phyloP scores from a whole-genome alignment of 2,329 filamentous ascomycete species.

The Drechslera avenae region DNA sequence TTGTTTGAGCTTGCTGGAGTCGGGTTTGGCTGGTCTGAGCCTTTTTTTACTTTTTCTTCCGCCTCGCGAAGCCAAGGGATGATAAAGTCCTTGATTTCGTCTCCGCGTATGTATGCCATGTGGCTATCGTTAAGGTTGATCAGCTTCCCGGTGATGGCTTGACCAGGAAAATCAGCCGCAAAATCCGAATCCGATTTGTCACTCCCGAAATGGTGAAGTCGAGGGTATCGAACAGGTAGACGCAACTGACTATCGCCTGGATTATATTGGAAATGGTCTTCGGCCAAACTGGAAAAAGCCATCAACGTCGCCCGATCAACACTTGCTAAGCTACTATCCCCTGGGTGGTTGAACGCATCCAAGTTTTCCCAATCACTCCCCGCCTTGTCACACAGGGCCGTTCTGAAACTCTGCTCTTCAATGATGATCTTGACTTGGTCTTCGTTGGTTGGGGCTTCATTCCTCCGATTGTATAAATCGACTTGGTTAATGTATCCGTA shows the following conservation, averaged over 20 bases:
- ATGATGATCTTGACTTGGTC: conserved; percentile 10
- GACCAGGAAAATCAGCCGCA: neutral
- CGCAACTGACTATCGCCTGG: conserved; percentile 6
- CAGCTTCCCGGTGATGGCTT: neutral
- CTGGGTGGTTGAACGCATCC: neutral
- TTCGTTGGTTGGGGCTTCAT: neutral
- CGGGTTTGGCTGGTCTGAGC: neutral
- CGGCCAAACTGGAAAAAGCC: conserved; percentile 15
- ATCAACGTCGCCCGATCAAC: conserved; percentile 19
- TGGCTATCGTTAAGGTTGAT: neutral
- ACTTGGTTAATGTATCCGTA: conserved; percentile 10
- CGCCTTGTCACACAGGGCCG: neutral
- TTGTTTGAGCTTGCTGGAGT: neutral
- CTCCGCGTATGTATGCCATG: conserved; percentile 15
- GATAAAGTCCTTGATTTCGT: conserved; percentile 16
- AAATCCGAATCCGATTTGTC: neutral
- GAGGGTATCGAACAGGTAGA: conserved; percentile 19
- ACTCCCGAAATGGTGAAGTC: too few species aligned
- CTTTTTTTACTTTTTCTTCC: neutral
- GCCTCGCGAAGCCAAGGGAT: conserved; percentile 23
- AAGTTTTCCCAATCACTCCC: neutral
- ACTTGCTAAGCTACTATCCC: neutral
- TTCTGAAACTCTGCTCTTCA: conserved; percentile 5
- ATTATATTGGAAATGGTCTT: conserved; percentile 19
- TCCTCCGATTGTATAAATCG: conserved; percentile 1